Evolutionary conservation across 2,329 filamentous ascomycete genomes (phyloP).

Genomic region (Penicillium corylophilum): DNA sequence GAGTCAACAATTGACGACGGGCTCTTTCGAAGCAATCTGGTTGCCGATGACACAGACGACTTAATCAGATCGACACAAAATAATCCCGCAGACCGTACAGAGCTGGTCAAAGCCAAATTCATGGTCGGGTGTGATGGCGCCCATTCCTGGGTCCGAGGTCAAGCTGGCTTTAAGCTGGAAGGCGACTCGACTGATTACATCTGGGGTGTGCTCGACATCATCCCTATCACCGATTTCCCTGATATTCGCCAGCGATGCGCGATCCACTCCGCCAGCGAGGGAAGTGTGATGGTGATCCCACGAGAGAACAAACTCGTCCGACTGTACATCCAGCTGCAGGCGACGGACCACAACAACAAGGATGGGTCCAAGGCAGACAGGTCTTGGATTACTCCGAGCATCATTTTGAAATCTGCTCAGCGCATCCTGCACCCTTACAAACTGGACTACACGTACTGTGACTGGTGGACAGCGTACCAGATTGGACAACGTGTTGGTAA

Average conservation of each 20-base stretch:
- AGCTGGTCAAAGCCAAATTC: constrained; percentile 20
- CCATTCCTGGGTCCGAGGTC: constrained; percentile 21
- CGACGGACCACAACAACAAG: constrained; percentile 41
- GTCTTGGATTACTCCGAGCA: constrained; percentile 62
- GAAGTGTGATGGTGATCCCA: constrained; percentile 65
- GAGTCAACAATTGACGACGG: constrained; percentile 45
- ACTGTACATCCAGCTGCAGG: constrained; percentile 63
- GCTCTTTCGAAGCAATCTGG: constrained; percentile 28
- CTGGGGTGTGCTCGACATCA: constrained; percentile 20
- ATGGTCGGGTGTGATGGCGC: constrained; percentile 26
- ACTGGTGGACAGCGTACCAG: constrained; percentile 69
- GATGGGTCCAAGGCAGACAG: constrained; percentile 53
- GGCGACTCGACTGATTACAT: constrained; percentile 13
- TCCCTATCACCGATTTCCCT: constrained; percentile 48
- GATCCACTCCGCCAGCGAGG: constrained; percentile 54
- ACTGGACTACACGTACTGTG: constrained; percentile 62
- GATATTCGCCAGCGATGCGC: constrained; percentile 57
- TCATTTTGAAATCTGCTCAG: constrained; percentile 63
- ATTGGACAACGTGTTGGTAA: constrained; percentile 65
- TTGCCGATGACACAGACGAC: background rate
- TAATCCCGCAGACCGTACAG: background rate
- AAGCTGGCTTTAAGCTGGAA: constrained; percentile 17
- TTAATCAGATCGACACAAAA: background rate
- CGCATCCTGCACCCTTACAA: constrained; percentile 67
- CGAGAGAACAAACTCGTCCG: constrained; percentile 63